Conservation (phyloP, 1,284 basidiomycete genomes). For the Hypsizygus ulmarius region DNA sequence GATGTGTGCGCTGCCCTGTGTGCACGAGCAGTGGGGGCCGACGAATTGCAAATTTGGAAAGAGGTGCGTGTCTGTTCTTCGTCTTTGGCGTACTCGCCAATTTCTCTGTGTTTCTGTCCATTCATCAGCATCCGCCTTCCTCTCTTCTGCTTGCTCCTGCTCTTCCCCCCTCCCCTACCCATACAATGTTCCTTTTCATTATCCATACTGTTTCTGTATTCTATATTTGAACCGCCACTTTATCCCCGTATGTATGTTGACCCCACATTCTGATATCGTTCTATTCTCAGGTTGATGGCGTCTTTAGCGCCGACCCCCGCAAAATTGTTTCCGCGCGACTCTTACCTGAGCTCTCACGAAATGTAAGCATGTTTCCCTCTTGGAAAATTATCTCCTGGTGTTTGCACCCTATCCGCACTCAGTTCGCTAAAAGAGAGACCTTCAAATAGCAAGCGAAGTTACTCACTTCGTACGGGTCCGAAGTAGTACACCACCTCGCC, state of each 20-base stretch:
- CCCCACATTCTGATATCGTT: neutral
- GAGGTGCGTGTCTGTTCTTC: conserved; percentile 2
- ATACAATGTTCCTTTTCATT: neutral
- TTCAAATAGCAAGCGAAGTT: conserved; percentile 11
- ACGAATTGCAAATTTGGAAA: conserved; percentile 14
- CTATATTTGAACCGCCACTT: neutral
- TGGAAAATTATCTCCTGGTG: neutral
- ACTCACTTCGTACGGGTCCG: conserved; percentile 12
- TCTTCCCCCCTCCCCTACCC: too few species aligned
- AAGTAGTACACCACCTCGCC: conserved; percentile 11
- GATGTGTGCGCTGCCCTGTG: conserved; percentile 14
- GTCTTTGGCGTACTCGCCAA: too few species aligned
- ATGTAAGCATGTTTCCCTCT: neutral
- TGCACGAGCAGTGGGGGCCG: conserved; percentile 7
- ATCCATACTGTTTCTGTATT: neutral
- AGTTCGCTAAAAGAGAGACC: neutral
- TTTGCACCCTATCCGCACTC: neutral
- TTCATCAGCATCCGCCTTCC: too few species aligned
- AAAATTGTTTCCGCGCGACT: conserved; percentile 8
- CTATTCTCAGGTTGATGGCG: conserved; percentile 10
- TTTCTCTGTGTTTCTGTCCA: too few species aligned
- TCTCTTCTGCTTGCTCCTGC: neutral
- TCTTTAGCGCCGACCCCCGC: conserved; percentile 13
- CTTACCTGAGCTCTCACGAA: conserved; percentile 4
- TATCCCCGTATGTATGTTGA: neutral